A percentile compares a stretch with the other conserved stretches of the same genome.
Evolutionary conservation across 176 grass and related monocot species (phyloP).

Genomic region (sorghum (Sorghum bicolor)): DNA sequence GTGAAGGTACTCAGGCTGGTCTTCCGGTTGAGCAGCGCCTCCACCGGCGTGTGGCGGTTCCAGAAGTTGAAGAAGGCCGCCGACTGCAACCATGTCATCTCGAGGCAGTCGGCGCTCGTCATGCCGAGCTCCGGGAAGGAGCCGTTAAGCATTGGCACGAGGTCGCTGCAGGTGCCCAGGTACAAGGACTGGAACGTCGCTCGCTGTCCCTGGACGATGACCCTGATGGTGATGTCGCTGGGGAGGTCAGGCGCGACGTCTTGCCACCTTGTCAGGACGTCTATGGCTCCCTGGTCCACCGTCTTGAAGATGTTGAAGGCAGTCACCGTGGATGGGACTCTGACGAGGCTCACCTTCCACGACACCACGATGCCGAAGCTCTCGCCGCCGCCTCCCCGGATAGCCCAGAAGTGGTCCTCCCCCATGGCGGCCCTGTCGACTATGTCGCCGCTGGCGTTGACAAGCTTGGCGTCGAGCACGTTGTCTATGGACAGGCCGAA

Average conservation of each 20-base stretch:
- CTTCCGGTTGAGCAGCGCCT: slow-evolving; percentile 20
- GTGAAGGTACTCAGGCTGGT: slow-evolving; percentile 15
- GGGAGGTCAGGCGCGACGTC: slow-evolving; percentile 19
- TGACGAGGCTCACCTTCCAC: slow-evolving; percentile 24
- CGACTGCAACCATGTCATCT: slow-evolving; percentile 51
- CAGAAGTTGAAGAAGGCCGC: background rate
- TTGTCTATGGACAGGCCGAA: too few relatives aligned
- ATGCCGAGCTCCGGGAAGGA: slow-evolving; percentile 34
- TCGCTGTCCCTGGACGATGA: background rate
- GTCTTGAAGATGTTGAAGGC: slow-evolving; percentile 24
- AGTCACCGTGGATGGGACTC: slow-evolving; percentile 23
- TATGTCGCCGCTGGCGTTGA: too few relatives aligned
- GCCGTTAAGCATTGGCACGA: background rate
- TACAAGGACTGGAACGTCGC: slow-evolving; percentile 31
- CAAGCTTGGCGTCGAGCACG: too few relatives aligned
- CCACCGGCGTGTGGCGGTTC: background rate
- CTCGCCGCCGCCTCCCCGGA: too few relatives aligned
- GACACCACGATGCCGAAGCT: too few relatives aligned
- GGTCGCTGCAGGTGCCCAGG: slow-evolving; percentile 27
- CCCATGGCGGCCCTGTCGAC: too few relatives aligned
- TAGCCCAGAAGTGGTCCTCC: too few relatives aligned
- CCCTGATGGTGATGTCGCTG: slow-evolving; percentile 30
- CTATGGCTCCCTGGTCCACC: slow-evolving; percentile 31
- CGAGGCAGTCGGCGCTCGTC: slow-evolving; percentile 33
- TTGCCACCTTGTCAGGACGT: slow-evolving; percentile 47